A percentile compares a stretch with the other conserved stretches of the same genome.
Conservation (phyloP, 2,329 filamentous ascomycete species). For the Trichoderma koningiopsis region DNA sequence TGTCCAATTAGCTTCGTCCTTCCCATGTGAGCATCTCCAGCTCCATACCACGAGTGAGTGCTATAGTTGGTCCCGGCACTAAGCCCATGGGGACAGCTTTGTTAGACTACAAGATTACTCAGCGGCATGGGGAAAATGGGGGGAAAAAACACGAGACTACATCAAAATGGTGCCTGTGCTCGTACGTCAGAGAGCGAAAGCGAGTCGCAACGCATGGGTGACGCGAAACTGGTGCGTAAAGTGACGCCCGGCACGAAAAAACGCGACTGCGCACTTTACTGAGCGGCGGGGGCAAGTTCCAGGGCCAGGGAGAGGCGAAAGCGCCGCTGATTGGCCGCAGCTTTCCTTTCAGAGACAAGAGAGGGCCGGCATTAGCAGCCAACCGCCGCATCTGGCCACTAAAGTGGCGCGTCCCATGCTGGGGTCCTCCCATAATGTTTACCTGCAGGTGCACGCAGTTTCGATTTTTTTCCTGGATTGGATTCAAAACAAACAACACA, state of each 20-base stretch:
- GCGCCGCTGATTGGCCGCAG: conserved; percentile 12
- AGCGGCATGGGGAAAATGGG: not conserved
- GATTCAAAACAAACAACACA: conserved; percentile 18
- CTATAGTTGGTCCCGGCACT: not conserved
- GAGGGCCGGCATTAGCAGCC: conserved; percentile 11
- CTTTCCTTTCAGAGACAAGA: not conserved
- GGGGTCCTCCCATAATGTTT: conserved; percentile 10
- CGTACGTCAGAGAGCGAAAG: not conserved
- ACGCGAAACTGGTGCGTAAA: conserved; percentile 26
- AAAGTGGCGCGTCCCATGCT: conserved; percentile 12
- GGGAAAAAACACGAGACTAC: not conserved
- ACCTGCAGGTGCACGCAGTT: conserved; percentile 12
- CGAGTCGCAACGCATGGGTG: not conserved
- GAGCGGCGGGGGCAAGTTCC: not conserved
- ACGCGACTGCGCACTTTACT: not conserved
- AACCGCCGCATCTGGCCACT: conserved; percentile 7
- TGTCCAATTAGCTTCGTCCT: not conserved
- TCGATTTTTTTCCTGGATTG: not conserved
- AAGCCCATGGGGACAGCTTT: not conserved
- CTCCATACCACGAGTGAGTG: no score
- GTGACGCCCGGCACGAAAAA: conserved; percentile 21
- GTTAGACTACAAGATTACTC: not conserved
- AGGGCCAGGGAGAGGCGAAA: conserved; percentile 14
- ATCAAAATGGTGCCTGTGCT: not conserved
- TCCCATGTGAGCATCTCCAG: not conserved